Conservation (phyloP, 129 eudicot genomes). For the Chrysanthemum lavandulifolium region DNA sequence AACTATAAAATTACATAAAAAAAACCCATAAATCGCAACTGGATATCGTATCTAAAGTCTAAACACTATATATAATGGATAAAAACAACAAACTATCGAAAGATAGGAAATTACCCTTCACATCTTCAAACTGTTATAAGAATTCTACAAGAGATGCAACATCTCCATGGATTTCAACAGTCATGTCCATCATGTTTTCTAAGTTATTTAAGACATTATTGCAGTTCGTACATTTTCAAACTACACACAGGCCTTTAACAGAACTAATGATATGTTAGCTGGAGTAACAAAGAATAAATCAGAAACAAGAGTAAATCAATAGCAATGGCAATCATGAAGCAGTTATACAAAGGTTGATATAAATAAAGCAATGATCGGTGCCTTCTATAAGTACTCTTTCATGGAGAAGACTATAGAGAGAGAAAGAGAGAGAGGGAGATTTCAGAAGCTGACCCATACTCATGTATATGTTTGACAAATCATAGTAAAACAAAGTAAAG, state of each 20-base stretch:
- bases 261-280: no score
- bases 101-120: constrained; percentile 56
- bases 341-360: no score
- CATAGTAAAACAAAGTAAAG: no score
- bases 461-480: background rate
- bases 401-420: background rate
- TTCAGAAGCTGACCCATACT: no score
- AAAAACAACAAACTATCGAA: background rate
- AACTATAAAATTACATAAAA: no score
- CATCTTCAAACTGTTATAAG: constrained; percentile 87
- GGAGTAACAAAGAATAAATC: no score
- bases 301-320: no score
- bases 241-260: no score
- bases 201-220: constrained; percentile 55
- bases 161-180: constrained; percentile 93
- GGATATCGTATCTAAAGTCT: background rate
- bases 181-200: constrained; percentile 95
- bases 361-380: no score
- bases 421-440: constrained; percentile 10
- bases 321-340: no score
- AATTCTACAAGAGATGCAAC: constrained; percentile 80
- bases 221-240: no score
- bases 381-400: background rate
- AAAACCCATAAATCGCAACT: background rate
- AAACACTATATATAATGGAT: background rate